Evolutionary conservation across 768 basidiomycete genomes (phyloP).

Genomic region (Scleroderma citrinum): DNA sequence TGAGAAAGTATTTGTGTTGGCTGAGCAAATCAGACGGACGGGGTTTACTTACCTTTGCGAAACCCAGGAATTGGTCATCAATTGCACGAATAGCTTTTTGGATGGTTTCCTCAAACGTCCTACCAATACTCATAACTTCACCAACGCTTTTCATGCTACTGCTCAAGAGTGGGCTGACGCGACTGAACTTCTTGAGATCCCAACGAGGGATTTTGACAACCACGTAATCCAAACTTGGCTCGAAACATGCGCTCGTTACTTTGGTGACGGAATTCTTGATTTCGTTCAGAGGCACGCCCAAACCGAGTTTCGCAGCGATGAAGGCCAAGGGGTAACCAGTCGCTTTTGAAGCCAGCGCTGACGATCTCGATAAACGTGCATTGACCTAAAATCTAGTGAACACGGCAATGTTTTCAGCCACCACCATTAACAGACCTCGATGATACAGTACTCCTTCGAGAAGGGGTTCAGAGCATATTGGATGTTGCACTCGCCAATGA

Average conservation of each 20-base stretch:
- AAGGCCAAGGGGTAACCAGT: constrained; percentile 99
- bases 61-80: constrained; percentile 92
- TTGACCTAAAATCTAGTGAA: constrained; percentile 39
- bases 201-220: constrained; percentile 99
- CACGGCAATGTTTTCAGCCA: constrained; percentile 1
- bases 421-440: constrained; percentile 93
- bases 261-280: constrained; percentile 99
- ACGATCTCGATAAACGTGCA: constrained; percentile 52
- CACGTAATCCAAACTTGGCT: constrained; percentile 97
- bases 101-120: constrained; percentile 98
- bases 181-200: constrained; percentile 96
- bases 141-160: constrained; percentile 98
- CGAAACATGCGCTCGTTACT: constrained; percentile 98
- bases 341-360: constrained; percentile 96
- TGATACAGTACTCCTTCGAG: constrained; percentile 93
- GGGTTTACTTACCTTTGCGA: constrained; percentile 59
- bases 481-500: constrained; percentile 94
- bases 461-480: constrained; percentile 96
- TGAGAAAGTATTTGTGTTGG: constrained; percentile 22
- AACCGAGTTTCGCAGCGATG: constrained; percentile 97
- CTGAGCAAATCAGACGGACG: background rate
- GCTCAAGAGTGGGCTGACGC: constrained; percentile 89
- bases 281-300: constrained; percentile 95
- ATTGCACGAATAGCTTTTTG: constrained; percentile 98
- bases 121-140: constrained; percentile 99